These are phyloP conservation scores for Moesziomyces sp. DNA, from an alignment of 1,284 basidiomycete species.

Conservation along the genomic window DNA sequence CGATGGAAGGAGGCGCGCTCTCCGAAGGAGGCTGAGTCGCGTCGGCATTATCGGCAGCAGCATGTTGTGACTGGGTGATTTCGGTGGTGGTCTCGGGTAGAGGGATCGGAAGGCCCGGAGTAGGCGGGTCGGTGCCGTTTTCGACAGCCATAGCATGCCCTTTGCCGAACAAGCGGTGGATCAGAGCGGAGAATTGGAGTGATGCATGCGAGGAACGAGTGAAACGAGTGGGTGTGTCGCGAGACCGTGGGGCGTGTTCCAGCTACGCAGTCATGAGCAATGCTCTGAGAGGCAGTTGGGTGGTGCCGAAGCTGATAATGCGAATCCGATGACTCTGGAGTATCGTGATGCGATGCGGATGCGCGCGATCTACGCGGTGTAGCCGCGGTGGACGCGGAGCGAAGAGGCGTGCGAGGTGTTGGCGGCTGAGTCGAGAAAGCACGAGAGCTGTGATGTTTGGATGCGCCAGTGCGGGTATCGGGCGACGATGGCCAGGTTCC, in stretches of 20 bases:
- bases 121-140: slow-evolving; percentile 9
- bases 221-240: neutral
- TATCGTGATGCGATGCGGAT: neutral
- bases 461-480: neutral
- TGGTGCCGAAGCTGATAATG: neutral
- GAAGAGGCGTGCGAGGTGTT: neutral
- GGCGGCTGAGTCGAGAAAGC: too few species aligned
- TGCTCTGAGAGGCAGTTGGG: too few species aligned
- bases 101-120: slow-evolving; percentile 8
- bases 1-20: neutral
- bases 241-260: too few species aligned
- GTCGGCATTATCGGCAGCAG: neutral
- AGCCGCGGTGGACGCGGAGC: too few species aligned
- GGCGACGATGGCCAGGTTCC: neutral
- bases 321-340: neutral
- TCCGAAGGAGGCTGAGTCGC: neutral
- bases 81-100: slow-evolving; percentile 7
- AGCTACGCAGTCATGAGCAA: too few species aligned
- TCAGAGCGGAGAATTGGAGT: slow-evolving; percentile 1
- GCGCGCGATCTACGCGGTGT: neutral
- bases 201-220: slow-evolving; percentile 11
- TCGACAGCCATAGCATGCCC: slow-evolving; percentile 40
- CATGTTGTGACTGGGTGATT: slow-evolving; percentile 14
- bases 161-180: slow-evolving; percentile 12
- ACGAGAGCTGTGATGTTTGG: neutral